Evolutionary conservation across 2,329 filamentous ascomycete genomes (phyloP).

Genomic region (Pseudogymnoascus sp.): DNA sequence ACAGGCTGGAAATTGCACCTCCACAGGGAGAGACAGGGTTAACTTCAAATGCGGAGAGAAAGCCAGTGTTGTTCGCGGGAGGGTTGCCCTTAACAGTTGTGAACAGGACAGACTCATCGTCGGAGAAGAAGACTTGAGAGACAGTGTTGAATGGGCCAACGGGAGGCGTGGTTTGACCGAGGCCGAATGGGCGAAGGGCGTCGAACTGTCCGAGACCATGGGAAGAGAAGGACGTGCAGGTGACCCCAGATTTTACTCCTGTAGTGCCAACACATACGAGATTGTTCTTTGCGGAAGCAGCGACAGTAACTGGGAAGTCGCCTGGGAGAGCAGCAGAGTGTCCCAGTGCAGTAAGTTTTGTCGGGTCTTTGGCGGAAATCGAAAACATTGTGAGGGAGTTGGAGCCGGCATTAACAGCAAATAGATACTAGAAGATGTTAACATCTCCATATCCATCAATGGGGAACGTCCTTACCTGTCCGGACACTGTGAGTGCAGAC

Average conservation of each 20-base stretch:
- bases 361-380: conserved; percentile 36
- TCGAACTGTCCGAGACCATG: background rate
- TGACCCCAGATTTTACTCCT: conserved; percentile 37
- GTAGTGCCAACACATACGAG: conserved; percentile 39
- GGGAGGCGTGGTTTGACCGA: conserved; percentile 51
- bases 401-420: conserved; percentile 47
- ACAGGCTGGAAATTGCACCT: conserved; percentile 13
- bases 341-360: conserved; percentile 37
- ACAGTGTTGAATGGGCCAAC: conserved; percentile 49
- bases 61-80: conserved; percentile 45
- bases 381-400: conserved; percentile 44
- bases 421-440: conserved; percentile 36
- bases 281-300: background rate
- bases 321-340: conserved; percentile 37
- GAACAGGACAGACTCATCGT: conserved; percentile 43
- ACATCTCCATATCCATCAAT: background rate
- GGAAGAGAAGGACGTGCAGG: conserved; percentile 30
- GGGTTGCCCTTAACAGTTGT: conserved; percentile 55
- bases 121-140: conserved; percentile 52
- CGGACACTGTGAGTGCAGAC: conserved; percentile 40
- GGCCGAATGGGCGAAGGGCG: conserved; percentile 36
- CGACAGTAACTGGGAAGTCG: conserved; percentile 42
- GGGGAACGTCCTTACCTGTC: conserved; percentile 34
- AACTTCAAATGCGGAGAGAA: conserved; percentile 44
- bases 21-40: conserved; percentile 9